Conservation (phyloP, 2,329 filamentous ascomycete genomes). For the Venturia carpophila region DNA sequence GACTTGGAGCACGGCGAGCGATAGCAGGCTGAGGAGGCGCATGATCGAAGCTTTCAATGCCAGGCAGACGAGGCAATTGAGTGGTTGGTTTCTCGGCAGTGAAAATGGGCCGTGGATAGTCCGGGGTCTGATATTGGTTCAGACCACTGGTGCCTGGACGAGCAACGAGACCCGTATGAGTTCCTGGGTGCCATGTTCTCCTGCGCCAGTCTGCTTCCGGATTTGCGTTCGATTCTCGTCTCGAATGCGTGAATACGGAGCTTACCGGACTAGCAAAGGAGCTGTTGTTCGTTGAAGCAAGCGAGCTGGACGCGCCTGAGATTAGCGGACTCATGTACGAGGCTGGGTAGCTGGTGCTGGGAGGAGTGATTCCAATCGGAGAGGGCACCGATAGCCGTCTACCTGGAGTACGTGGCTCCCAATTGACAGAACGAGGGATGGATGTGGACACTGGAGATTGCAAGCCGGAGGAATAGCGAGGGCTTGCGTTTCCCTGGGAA, state of each 20-base stretch:
- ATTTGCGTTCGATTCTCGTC: constrained; percentile 57
- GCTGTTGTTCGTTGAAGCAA: constrained; percentile 39
- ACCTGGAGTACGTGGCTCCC: constrained; percentile 62
- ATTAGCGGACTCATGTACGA: constrained; percentile 49
- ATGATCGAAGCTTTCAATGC: constrained; percentile 87
- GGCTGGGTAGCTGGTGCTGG: constrained; percentile 46
- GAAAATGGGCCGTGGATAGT: constrained; percentile 52
- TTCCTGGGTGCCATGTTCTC: constrained; percentile 85
- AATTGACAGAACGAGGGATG: constrained; percentile 62
- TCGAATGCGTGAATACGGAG: constrained; percentile 53
- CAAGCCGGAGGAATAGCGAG: constrained; percentile 60
- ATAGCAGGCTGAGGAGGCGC: constrained; percentile 56
- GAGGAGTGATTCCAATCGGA: constrained; percentile 64
- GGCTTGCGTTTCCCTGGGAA: constrained; percentile 68
- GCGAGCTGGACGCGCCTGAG: constrained; percentile 36
- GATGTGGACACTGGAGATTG: constrained; percentile 66
- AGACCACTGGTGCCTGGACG: constrained; percentile 62
- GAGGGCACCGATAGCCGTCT: constrained; percentile 79
- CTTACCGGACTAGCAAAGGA: constrained; percentile 60
- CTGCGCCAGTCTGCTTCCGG: constrained; percentile 66
- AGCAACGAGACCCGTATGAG: constrained; percentile 49
- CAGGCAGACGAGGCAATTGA: constrained; percentile 65
- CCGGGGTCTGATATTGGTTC: constrained; percentile 66
- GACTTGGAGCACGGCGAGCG: constrained; percentile 58
- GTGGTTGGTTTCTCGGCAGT: constrained; percentile 37